phyloP scores from a whole-genome alignment of 169 alveolate species.

The Neospora caninum region DNA sequence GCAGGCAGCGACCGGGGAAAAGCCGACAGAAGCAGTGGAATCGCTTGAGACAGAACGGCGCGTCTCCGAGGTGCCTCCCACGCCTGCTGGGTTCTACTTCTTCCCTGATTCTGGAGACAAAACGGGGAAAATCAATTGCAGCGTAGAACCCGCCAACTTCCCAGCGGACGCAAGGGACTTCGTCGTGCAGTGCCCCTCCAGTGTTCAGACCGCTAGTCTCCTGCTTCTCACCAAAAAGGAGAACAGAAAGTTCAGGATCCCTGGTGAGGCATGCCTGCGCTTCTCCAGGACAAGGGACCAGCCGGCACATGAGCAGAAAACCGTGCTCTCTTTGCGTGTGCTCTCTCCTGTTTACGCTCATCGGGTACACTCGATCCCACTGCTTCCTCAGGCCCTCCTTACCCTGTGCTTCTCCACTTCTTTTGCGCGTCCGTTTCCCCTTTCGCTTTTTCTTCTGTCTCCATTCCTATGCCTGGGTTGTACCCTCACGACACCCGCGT shows the following conservation, averaged over 20 bases:
- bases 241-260: neutral
- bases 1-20: too few species aligned
- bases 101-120: neutral
- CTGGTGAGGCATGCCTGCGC: neutral
- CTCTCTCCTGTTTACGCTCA: too few species aligned
- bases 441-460: too few species aligned
- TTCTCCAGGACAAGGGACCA: neutral
- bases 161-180: slow-evolving; percentile 3
- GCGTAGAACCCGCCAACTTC: neutral
- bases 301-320: neutral
- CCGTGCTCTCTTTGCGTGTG: too few species aligned
- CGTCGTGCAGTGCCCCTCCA: slow-evolving; percentile 32
- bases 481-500: too few species aligned
- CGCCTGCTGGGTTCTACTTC: slow-evolving; percentile 14
- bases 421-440: too few species aligned
- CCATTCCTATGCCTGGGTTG: too few species aligned
- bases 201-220: neutral
- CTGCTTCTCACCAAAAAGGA: neutral
- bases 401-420: too few species aligned
- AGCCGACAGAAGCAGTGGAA: too few species aligned
- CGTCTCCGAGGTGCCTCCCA: neutral
- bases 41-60: neutral
- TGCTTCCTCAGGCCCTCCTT: too few species aligned
- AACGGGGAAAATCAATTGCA: neutral
- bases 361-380: too few species aligned